Conservation (phyloP, 2,329 filamentous ascomycete species). For the Pleoardoris graminearum region DNA sequence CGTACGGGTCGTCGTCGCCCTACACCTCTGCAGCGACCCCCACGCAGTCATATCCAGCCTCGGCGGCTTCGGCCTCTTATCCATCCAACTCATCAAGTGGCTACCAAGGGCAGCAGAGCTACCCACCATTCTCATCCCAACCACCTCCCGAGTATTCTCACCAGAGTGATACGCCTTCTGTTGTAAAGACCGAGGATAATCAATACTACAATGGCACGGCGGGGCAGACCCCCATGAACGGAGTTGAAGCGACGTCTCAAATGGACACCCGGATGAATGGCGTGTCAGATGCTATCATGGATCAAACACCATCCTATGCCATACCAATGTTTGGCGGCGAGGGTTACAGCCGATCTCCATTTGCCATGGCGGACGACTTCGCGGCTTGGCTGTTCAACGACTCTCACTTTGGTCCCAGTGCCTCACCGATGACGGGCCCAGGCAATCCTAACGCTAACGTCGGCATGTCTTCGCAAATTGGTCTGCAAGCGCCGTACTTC, state of each 20-base stretch:
- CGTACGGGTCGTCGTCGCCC: slow-evolving; percentile 41
- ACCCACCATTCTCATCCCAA: slow-evolving; percentile 62
- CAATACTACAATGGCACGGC: slow-evolving; percentile 43
- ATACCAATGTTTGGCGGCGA: slow-evolving; percentile 89
- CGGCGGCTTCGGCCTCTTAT: slow-evolving; percentile 49
- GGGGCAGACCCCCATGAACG: slow-evolving; percentile 44
- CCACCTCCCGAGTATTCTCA: slow-evolving; percentile 61
- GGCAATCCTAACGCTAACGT: slow-evolving; percentile 39
- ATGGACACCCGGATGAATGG: slow-evolving; percentile 39
- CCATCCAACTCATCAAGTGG: slow-evolving; percentile 40
- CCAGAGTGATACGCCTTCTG: slow-evolving; percentile 38
- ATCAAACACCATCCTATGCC: slow-evolving; percentile 59
- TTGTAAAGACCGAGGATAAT: slow-evolving; percentile 39
- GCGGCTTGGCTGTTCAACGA: slow-evolving; percentile 83
- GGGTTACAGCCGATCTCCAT: slow-evolving; percentile 81
- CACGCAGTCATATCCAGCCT: slow-evolving; percentile 52
- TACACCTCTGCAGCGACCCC: slow-evolving; percentile 46
- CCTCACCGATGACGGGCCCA: slow-evolving; percentile 42
- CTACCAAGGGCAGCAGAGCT: slow-evolving; percentile 62
- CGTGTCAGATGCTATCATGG: slow-evolving; percentile 47
- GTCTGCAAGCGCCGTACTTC: slow-evolving; percentile 56
- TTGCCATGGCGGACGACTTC: slow-evolving; percentile 85
- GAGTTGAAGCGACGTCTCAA: slow-evolving; percentile 43
- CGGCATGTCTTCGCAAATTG: slow-evolving; percentile 47
- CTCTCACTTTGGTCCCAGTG: slow-evolving; percentile 52